These are phyloP conservation scores for Kodamaea arcana DNA, from an alignment of 1,139 yeast genomes.

Conservation along the genomic window DNA sequence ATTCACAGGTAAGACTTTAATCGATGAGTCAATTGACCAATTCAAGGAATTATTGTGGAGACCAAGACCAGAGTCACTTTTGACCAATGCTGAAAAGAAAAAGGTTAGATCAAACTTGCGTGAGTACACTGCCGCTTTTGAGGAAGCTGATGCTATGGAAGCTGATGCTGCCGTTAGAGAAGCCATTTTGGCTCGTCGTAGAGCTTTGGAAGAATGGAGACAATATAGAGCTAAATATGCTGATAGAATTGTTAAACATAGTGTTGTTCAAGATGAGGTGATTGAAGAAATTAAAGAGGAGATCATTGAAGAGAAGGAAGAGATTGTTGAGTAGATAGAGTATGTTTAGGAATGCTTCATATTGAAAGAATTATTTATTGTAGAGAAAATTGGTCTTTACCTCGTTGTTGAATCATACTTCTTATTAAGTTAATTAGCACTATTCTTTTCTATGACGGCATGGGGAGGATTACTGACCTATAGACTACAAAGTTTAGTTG, in stretches of 20 bases:
- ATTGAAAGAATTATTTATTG: too few species aligned
- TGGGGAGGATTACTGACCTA: too few species aligned
- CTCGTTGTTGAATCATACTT: too few species aligned
- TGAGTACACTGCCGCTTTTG: slow-evolving; percentile 89
- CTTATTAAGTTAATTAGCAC: too few species aligned
- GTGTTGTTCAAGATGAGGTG: slow-evolving; percentile 57
- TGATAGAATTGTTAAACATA: slow-evolving; percentile 44
- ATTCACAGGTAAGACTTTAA: slow-evolving; percentile 71
- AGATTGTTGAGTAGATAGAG: slow-evolving; percentile 64
- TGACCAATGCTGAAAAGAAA: slow-evolving; percentile 77
- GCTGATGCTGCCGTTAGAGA: slow-evolving; percentile 92
- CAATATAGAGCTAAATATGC: slow-evolving; percentile 65
- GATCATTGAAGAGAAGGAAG: slow-evolving; percentile 77
- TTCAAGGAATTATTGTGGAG: slow-evolving; percentile 95
- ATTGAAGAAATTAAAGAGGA: slow-evolving; percentile 65
- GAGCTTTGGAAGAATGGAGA: slow-evolving; percentile 81
- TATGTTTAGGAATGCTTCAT: too few species aligned
- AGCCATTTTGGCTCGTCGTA: slow-evolving; percentile 80
- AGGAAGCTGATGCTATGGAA: slow-evolving; percentile 95
- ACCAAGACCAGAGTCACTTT: slow-evolving; percentile 84
- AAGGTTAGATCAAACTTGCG: slow-evolving; percentile 86
- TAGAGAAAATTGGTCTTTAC: too few species aligned
- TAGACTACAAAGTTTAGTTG: too few species aligned
- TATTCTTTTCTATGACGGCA: too few species aligned
- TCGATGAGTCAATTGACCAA: slow-evolving; percentile 74